Evolutionary conservation across 2,329 filamentous ascomycete species (phyloP).

Genomic region (Trichoderma pleuroti): DNA sequence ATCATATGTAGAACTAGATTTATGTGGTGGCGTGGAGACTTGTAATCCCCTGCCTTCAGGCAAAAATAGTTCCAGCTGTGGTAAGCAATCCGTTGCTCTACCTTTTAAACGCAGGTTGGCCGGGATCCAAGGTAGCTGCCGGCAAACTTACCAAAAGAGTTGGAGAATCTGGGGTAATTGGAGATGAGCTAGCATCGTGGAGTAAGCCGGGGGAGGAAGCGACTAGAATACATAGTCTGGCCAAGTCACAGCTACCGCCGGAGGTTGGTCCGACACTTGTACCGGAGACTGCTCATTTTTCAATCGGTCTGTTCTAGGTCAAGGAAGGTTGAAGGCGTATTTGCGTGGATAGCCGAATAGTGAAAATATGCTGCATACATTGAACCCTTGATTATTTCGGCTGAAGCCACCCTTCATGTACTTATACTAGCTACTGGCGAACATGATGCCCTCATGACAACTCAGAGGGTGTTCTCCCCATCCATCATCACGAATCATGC

Average conservation of each 20-base stretch:
- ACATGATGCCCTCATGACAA: background rate
- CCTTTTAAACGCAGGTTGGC: background rate
- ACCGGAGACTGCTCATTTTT: background rate
- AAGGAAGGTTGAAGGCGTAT: background rate
- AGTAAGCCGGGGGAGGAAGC: background rate
- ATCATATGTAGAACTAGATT: too few species aligned
- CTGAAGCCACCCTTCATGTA: background rate
- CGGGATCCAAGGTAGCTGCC: background rate
- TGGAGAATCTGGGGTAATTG: background rate
- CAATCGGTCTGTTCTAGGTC: background rate
- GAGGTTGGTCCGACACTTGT: background rate
- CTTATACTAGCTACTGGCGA: background rate
- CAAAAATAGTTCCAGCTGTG: background rate
- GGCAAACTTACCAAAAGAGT: background rate
- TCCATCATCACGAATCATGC: background rate
- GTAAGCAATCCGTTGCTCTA: background rate
- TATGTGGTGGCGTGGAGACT: too few species aligned
- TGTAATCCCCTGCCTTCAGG: too few species aligned
- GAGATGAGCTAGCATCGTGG: background rate
- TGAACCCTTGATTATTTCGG: background rate
- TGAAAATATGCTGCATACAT: background rate
- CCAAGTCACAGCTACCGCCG: background rate
- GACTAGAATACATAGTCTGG: background rate
- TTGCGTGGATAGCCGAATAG: background rate
- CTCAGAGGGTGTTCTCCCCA: background rate